Base-by-base conservation (phyloP, 2,329 filamentous ascomycete genomes). In the Cylindrodendrum hubeiense region DNA sequence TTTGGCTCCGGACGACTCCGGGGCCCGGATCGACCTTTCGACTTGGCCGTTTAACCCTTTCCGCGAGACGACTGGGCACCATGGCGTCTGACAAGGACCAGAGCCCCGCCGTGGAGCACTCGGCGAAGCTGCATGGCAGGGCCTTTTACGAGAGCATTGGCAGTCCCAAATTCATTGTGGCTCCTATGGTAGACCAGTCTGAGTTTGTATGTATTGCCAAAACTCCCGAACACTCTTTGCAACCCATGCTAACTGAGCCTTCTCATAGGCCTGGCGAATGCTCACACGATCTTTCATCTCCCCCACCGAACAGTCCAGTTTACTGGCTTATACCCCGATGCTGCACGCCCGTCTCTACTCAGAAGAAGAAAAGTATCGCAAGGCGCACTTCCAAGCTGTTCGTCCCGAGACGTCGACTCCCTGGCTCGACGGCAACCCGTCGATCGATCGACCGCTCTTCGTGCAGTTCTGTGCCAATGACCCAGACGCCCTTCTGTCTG, bases 121-220 rank as follows among this genome's bases (percentile, higher is more conserved):
- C 71, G 5, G 67, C 75, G 59, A 97, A 95, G 79, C 83, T 97
- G 22, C 89, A 92, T 73, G 96, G 96, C 1, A 86, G 96, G 63
- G 93, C 92, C 13, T 98, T 99, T 78, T 99, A 98, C 77, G 90
- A 98, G 82, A 97, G 93, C 77, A 92, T 99, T 67, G 96, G 96
- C 22, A 95, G 92, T 65, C 96, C 96, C 2, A 97, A 93, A 81
- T 91, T 92, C 70, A 89, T 99, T 30, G 87, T 99, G 60, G 96
- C 96, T 34, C 96, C 96, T 37, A 99, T 99, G 96, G 96, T 99
- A 22, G 95, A 99, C 77, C 93, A 98, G 79, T 98, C 94, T 33
- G 96, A 99, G 84, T 98, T 98, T 83, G 95, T 97, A 84, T 70
- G 91, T 84, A 13, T 13, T 46, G 41, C 47, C 46, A 24, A 15